These are phyloP conservation scores for Asterophora lycoperdoides DNA, from an alignment of 768 basidiomycete species.

Conservation along the genomic window DNA sequence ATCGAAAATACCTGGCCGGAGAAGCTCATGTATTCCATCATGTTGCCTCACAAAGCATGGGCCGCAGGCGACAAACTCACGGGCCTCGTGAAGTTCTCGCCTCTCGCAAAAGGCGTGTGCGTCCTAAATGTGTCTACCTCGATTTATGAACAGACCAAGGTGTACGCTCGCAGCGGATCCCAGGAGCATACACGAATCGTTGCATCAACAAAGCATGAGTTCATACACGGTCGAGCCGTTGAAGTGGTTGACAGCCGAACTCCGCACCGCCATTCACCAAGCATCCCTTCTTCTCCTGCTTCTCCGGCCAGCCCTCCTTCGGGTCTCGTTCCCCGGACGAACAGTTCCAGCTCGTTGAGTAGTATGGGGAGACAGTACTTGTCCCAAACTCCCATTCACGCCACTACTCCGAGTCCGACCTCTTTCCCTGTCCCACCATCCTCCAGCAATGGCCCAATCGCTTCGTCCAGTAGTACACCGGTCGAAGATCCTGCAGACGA, in stretches of 20 bases:
- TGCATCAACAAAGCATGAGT: conserved; percentile 62
- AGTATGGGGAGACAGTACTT: conserved; percentile 4
- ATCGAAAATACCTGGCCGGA: conserved; percentile 97
- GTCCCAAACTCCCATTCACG: conserved; percentile 1
- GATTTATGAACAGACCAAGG: conserved; percentile 71
- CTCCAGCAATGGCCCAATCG: background rate
- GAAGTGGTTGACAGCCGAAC: conserved; percentile 26
- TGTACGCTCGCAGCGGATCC: conserved; percentile 46
- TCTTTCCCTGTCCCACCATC: background rate
- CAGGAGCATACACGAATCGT: conserved; percentile 63
- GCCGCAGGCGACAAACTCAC: conserved; percentile 84
- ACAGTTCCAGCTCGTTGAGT: conserved; percentile 9
- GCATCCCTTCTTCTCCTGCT: conserved; percentile 10
- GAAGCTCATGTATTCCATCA: conserved; percentile 93
- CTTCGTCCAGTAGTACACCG: background rate
- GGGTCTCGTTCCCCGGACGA: background rate
- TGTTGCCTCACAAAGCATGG: conserved; percentile 95
- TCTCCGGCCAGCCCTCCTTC: conserved; percentile 10
- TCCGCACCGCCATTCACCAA: conserved; percentile 14
- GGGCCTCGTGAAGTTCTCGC: conserved; percentile 81
- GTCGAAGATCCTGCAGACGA: conserved; percentile 1
- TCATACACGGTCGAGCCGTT: conserved; percentile 55
- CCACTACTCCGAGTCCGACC: background rate
- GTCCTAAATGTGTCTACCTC: conserved; percentile 64
- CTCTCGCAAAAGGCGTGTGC: conserved; percentile 77